A percentile compares a stretch with the other conserved stretches of the same genome.
phyloP scores from a whole-genome alignment of 2,329 filamentous ascomycete genomes.

The Sporothrix schenckii region DNA sequence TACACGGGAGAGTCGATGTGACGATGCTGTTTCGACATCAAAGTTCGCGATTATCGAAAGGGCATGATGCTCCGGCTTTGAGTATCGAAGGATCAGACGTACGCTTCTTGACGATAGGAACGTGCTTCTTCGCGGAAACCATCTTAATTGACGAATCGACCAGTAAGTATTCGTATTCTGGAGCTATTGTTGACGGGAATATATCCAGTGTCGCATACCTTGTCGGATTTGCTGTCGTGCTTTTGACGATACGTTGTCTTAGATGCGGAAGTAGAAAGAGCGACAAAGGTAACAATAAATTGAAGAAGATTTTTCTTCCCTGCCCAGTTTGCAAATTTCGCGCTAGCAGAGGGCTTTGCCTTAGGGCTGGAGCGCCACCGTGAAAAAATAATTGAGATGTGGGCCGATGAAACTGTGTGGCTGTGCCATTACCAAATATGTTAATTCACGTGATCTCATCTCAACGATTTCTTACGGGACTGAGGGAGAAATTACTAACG shows the following conservation, averaged over 20 bases:
- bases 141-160: constrained; percentile 62
- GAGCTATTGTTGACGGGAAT: neutral
- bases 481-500: no score
- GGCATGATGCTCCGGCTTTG: neutral
- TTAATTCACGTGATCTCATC: neutral
- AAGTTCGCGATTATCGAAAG: neutral
- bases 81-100: constrained; percentile 54
- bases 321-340: constrained; percentile 28
- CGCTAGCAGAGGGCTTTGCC: constrained; percentile 30
- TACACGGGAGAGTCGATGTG: neutral
- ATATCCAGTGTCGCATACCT: constrained; percentile 28
- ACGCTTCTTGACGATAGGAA: constrained; percentile 99
- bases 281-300: constrained; percentile 18
- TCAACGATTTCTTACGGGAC: no score
- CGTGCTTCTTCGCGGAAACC: constrained; percentile 99
- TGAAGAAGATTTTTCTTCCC: constrained; percentile 31
- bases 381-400: constrained; percentile 20
- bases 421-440: neutral
- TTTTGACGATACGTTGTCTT: constrained; percentile 28
- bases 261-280: constrained; percentile 22
- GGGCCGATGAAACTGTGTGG: constrained; percentile 3
- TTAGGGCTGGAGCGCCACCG: constrained; percentile 32
- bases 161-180: constrained; percentile 36
- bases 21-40: neutral
- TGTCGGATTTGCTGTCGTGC: constrained; percentile 32